These are phyloP conservation scores for Cladosporium sp. DNA, from an alignment of 2,329 filamentous ascomycete genomes.

Conservation along the genomic window DNA sequence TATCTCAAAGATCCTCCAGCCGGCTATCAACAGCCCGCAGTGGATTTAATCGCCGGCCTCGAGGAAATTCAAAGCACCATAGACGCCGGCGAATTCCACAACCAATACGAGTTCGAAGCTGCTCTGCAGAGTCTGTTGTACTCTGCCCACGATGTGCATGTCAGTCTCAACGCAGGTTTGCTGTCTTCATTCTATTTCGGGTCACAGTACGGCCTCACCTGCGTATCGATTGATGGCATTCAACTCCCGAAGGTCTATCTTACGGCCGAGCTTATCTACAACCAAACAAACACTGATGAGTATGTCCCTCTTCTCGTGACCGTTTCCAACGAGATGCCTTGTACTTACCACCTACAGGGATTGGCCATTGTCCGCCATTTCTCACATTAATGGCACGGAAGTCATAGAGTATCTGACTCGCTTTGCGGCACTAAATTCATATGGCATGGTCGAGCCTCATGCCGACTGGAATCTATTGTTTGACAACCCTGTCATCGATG, in stretches of 20 bases:
- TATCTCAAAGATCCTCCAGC: conserved; percentile 41
- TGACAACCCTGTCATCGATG: neutral
- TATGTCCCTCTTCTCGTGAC: neutral
- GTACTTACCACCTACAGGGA: neutral
- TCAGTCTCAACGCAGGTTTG: conserved; percentile 37
- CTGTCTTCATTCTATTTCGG: conserved; percentile 1
- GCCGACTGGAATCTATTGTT: conserved; percentile 42
- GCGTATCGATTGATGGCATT: neutral
- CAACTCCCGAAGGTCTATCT: neutral
- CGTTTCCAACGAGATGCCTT: neutral
- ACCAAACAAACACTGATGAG: conserved; percentile 28
- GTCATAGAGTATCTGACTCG: conserved; percentile 38
- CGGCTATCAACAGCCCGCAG: conserved; percentile 40
- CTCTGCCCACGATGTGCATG: conserved; percentile 42
- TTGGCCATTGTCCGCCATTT: conserved; percentile 37
- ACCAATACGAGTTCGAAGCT: conserved; percentile 44
- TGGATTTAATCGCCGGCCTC: conserved; percentile 38
- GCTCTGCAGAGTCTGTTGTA: conserved; percentile 40
- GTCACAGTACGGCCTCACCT: neutral
- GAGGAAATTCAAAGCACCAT: conserved; percentile 25
- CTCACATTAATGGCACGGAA: conserved; percentile 42
- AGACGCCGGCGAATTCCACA: conserved; percentile 35
- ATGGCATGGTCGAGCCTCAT: conserved; percentile 41
- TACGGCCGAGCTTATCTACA: neutral
- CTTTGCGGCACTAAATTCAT: neutral